phyloP scores from a whole-genome alignment of 495 filamentous ascomycete species.

The Coniosporium apollinis region DNA sequence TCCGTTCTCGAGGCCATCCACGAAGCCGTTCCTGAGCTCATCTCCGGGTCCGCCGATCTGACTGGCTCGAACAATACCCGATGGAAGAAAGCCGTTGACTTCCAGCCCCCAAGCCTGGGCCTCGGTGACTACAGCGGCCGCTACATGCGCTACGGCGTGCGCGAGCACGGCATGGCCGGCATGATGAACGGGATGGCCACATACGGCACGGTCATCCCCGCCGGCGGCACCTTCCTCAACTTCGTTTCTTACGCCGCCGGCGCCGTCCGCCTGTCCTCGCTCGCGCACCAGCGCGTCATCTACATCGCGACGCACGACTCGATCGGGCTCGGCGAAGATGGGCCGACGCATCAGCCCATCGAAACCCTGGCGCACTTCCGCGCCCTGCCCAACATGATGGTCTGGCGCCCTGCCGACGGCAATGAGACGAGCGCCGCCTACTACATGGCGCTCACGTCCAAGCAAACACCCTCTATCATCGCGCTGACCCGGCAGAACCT shows the following conservation, averaged over 20 bases:
- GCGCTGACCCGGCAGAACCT: slow-evolving; percentile 97
- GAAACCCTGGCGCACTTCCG: slow-evolving; percentile 99
- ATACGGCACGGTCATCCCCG: slow-evolving; percentile 90
- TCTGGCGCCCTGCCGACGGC: slow-evolving; percentile 97
- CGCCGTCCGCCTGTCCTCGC: slow-evolving; percentile 79
- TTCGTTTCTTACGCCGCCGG: slow-evolving; percentile 98
- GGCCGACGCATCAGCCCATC: slow-evolving; percentile 97
- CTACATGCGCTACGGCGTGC: slow-evolving; percentile 93
- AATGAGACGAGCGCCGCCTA: slow-evolving; percentile 98
- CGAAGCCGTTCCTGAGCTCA: slow-evolving; percentile 66
- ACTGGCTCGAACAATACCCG: slow-evolving; percentile 97
- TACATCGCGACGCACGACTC: slow-evolving; percentile 99
- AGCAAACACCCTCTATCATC: slow-evolving; percentile 80
- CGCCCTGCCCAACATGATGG: slow-evolving; percentile 98
- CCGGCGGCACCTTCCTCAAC: slow-evolving; percentile 95
- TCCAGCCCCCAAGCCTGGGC: slow-evolving; percentile 74
- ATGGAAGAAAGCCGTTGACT: slow-evolving; percentile 94
- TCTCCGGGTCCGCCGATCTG: slow-evolving; percentile 93
- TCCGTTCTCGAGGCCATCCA: slow-evolving; percentile 80
- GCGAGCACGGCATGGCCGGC: slow-evolving; percentile 94
- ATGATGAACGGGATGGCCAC: slow-evolving; percentile 96
- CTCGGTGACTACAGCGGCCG: slow-evolving; percentile 82
- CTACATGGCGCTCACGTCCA: slow-evolving; percentile 83
- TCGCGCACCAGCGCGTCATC: slow-evolving; percentile 83
- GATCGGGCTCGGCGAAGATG: slow-evolving; percentile 97